These are phyloP conservation scores for Poteriospumella lacustris DNA, from an alignment of 108 stramenopile genomes.

Conservation along the genomic window DNA sequence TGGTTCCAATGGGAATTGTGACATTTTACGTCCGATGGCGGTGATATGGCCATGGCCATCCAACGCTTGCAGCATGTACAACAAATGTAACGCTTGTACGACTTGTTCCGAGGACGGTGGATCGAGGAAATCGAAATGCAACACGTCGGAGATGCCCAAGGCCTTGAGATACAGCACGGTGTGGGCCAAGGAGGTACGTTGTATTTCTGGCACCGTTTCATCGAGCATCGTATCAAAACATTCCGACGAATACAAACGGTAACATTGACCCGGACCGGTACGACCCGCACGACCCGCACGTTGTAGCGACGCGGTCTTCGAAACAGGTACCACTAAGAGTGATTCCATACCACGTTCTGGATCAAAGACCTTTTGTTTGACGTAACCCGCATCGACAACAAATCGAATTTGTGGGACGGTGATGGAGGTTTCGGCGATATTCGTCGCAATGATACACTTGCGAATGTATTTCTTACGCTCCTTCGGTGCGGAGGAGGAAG, in stretches of 20 bases:
- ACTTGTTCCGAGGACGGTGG: slow-evolving; percentile 60
- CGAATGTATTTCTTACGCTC: slow-evolving; percentile 39
- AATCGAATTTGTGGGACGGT: slow-evolving; percentile 84
- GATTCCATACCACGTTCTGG: slow-evolving; percentile 64
- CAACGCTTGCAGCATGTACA: slow-evolving; percentile 51
- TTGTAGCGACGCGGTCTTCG: slow-evolving; percentile 24
- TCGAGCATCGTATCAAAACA: slow-evolving; percentile 42
- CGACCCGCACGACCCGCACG: slow-evolving; percentile 58
- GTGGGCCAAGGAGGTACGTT: slow-evolving; percentile 71
- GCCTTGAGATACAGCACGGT: slow-evolving; percentile 82
- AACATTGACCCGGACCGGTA: slow-evolving; percentile 56
- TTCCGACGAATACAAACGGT: slow-evolving; percentile 54
- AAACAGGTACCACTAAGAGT: slow-evolving; percentile 11
- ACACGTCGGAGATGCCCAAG: slow-evolving; percentile 80
- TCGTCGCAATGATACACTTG: slow-evolving; percentile 88
- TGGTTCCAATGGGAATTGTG: slow-evolving; percentile 34
- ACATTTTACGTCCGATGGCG: slow-evolving; percentile 33
- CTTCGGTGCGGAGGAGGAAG: slow-evolving; percentile 20
- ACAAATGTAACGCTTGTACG: slow-evolving; percentile 39
- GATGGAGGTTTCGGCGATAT: slow-evolving; percentile 95
- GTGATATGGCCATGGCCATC: slow-evolving; percentile 42
- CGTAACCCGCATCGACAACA: slow-evolving; percentile 89
- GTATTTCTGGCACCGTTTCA: slow-evolving; percentile 77
- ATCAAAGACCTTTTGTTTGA: slow-evolving; percentile 85
- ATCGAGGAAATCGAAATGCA: slow-evolving; percentile 79